Evolutionary conservation across 345 rosid species (phyloP).

Genomic region (Hevea brasiliensis): DNA sequence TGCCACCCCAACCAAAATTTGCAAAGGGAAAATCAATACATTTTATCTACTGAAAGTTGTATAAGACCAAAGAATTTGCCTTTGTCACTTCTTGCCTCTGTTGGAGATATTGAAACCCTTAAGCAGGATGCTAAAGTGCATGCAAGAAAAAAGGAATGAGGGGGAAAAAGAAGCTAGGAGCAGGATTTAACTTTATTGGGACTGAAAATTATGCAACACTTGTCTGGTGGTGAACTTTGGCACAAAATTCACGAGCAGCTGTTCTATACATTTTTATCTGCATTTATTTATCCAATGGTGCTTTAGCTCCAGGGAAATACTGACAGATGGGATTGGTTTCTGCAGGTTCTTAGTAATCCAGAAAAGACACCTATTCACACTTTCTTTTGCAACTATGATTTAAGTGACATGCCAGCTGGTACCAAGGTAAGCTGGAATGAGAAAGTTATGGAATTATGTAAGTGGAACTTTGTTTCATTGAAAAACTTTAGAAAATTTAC

Average conservation of each 20-base stretch:
- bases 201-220: neutral
- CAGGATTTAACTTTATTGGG: neutral
- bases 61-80: neutral
- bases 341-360: slow-evolving; percentile 96
- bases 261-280: neutral
- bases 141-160: neutral
- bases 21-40: neutral
- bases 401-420: slow-evolving; percentile 94
- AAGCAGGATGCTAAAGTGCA: neutral
- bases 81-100: neutral
- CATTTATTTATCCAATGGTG: neutral
- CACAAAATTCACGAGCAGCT: neutral
- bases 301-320: neutral
- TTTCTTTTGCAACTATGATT: slow-evolving; percentile 86
- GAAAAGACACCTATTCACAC: slow-evolving; percentile 97
- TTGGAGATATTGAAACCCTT: neutral
- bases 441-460: neutral
- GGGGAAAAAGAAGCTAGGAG: too few relatives aligned
- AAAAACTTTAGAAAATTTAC: neutral
- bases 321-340: slow-evolving; percentile 10
- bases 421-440: slow-evolving; percentile 51
- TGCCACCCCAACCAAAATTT: neutral
- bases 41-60: neutral
- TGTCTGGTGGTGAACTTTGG: neutral
- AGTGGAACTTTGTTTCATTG: neutral